Percentiles rank a stretch among this genome's conserved stretches.
Conservation (phyloP, 1,284 basidiomycete species). For the Polyporus tsugae region DNA sequence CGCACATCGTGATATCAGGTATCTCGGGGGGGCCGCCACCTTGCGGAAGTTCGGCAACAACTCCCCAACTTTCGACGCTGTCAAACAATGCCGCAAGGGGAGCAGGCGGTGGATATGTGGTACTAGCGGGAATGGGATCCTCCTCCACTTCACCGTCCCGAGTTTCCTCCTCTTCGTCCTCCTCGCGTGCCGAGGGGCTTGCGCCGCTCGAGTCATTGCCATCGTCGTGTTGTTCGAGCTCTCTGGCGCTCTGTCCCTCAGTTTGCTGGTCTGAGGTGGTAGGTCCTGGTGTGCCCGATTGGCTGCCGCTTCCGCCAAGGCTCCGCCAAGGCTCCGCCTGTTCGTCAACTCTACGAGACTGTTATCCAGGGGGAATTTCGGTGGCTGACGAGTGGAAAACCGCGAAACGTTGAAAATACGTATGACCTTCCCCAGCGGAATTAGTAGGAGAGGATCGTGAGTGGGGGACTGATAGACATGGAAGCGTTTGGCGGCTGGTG, state of each 20-base stretch:
- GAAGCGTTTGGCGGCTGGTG: constrained; percentile 49
- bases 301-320: constrained; percentile 7
- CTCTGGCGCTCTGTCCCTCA: neutral
- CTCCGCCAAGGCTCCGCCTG: constrained; percentile 27
- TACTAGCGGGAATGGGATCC: neutral
- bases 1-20: constrained; percentile 34
- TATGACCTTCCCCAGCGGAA: constrained; percentile 53
- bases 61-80: constrained; percentile 33
- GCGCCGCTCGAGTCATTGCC: neutral
- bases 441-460: constrained; percentile 61
- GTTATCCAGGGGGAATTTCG: constrained; percentile 36
- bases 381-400: constrained; percentile 49
- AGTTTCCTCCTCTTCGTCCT: constrained; percentile 3
- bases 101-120: constrained; percentile 25
- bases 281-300: neutral
- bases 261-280: neutral
- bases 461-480: constrained; percentile 52
- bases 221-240: neutral
- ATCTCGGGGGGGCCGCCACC: constrained; percentile 12
- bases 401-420: constrained; percentile 56
- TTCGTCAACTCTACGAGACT: constrained; percentile 29
- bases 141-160: constrained; percentile 13
- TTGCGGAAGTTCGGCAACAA: constrained; percentile 10
- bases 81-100: constrained; percentile 31
- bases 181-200: neutral